Evolutionary conservation across 2,329 filamentous ascomycete species (phyloP), one percentile per base, ranked within the genome.

Genomic region (Ophiostoma novo-ulmi): DNA sequence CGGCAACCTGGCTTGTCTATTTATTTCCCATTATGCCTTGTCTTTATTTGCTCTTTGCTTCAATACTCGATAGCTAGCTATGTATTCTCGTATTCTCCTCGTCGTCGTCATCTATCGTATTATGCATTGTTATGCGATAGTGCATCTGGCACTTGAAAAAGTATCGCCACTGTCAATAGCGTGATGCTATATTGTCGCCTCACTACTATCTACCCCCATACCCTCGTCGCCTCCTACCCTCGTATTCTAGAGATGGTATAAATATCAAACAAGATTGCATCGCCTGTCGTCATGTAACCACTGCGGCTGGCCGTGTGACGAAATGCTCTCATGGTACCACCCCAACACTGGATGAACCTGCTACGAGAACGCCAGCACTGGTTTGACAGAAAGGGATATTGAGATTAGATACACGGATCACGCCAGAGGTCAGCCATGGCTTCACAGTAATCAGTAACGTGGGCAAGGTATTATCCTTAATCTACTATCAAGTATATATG

Each of bases 231-330:
- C 39, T 44, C 17, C 41, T 20, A 20, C 41, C 14, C 36, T 38
- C 41, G 20, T 20, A 6, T 48, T 48, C 44, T 14, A 48, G 44
- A 31, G 44, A 48, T 39, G 44, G 17, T 14, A 48, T 48, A 5
- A 48, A 48, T 14, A 48, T 48, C 44, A 48, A 48, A 48, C 44
- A 48, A 48, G 44, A 48, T 48, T n/a, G 44, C 55, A 35, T 61
- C 22, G 26, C 26, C 55, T 61, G 55, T 55, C n/a, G 22, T 22
- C 52, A 61, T 61, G 55, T 61, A 35, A 61, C 55, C 22, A 61
- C 55, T 61, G 26, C 55, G 48, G 48, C 13, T 61, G 26, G 11
- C 26, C 26, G 55, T 61, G 55, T 35, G 55, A 35, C 55, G 26
- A 61, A 58, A 26, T 26, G 26, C 55, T 61, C 13, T 61, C 11